These are phyloP conservation scores for Scytalidium lignicola DNA, from an alignment of 2,329 filamentous ascomycete species.

Conservation along the genomic window DNA sequence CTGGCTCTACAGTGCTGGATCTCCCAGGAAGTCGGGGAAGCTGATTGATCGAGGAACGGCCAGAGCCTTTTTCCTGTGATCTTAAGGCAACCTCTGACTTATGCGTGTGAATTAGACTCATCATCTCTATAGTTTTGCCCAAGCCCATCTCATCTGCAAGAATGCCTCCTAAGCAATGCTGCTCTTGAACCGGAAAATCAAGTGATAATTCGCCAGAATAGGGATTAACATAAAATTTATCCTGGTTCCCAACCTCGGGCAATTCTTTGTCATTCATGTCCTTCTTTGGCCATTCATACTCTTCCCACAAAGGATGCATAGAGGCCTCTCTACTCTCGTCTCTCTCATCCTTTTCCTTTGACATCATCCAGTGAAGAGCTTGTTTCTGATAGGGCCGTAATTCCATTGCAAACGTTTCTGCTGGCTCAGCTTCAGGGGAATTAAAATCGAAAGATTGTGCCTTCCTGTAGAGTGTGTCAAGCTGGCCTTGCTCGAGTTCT, in stretches of 20 bases:
- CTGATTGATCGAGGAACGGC: constrained; percentile 44
- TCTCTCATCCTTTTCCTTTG: constrained; percentile 79
- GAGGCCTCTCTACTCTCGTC: constrained; percentile 64
- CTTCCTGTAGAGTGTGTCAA: constrained; percentile 90
- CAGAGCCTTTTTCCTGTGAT: constrained; percentile 25
- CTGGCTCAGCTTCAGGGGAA: constrained; percentile 81
- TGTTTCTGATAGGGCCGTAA: constrained; percentile 94
- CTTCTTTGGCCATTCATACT: constrained; percentile 83
- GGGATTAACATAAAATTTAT: constrained; percentile 89
- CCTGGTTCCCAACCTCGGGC: constrained; percentile 57
- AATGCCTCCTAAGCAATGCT: constrained; percentile 89
- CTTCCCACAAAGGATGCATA: constrained; percentile 97
- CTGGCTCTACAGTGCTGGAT: constrained; percentile 54
- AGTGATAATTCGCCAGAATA: constrained; percentile 93
- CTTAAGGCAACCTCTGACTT: constrained; percentile 49
- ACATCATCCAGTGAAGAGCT: constrained; percentile 92
- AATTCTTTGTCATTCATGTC: constrained; percentile 81
- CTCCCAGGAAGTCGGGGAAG: constrained; percentile 58
- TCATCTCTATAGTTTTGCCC: constrained; percentile 98
- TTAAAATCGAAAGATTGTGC: constrained; percentile 95
- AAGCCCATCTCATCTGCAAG: constrained; percentile 97
- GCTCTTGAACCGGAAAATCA: constrained; percentile 88
- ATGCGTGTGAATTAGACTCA: constrained; percentile 86
- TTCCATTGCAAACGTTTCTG: constrained; percentile 73
- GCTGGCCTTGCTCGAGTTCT: constrained; percentile 90